Evolutionary conservation across 305 asterid genomes (phyloP).

Genomic region (Fraxinus latifolia): DNA sequence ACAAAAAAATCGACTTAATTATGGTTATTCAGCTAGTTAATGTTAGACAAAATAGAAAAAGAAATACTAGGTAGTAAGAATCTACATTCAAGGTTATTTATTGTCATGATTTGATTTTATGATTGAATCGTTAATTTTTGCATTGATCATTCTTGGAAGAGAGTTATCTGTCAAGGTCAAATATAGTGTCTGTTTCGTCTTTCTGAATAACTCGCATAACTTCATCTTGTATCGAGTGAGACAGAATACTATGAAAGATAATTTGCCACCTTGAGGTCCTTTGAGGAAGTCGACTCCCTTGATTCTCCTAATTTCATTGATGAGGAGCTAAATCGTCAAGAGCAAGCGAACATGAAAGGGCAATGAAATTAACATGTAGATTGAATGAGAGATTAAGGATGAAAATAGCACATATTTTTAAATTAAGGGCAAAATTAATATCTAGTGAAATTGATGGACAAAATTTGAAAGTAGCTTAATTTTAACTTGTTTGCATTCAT

Average conservation of each 20-base stretch:
- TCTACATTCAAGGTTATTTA: neutral
- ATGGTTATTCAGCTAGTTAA: neutral
- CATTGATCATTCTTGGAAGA: no score
- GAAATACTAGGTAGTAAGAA: neutral
- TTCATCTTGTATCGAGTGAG: slow-evolving; percentile 40
- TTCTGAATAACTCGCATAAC: neutral
- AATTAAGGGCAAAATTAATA: no score
- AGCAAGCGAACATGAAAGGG: slow-evolving; percentile 60
- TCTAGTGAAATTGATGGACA: no score
- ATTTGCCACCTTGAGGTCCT: slow-evolving; percentile 67
- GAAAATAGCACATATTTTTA: no score
- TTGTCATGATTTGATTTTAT: neutral
- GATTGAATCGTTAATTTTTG: neutral
- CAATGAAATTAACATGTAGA: slow-evolving; percentile 37
- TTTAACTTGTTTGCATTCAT: no score
- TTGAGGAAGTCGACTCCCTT: slow-evolving; percentile 70
- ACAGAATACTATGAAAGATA: slow-evolving; percentile 72
- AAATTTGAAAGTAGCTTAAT: no score
- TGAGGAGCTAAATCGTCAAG: slow-evolving; percentile 46
- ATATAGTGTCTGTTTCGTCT: neutral
- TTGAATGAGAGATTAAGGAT: no score
- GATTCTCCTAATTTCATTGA: slow-evolving; percentile 37
- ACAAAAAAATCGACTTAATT: neutral
- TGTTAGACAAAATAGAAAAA: neutral
- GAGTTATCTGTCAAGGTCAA: neutral